A percentile compares a stretch with the other conserved stretches of the same genome.
Conservation (phyloP, 1,284 basidiomycete genomes). For the Rhodotorula sp. region DNA sequence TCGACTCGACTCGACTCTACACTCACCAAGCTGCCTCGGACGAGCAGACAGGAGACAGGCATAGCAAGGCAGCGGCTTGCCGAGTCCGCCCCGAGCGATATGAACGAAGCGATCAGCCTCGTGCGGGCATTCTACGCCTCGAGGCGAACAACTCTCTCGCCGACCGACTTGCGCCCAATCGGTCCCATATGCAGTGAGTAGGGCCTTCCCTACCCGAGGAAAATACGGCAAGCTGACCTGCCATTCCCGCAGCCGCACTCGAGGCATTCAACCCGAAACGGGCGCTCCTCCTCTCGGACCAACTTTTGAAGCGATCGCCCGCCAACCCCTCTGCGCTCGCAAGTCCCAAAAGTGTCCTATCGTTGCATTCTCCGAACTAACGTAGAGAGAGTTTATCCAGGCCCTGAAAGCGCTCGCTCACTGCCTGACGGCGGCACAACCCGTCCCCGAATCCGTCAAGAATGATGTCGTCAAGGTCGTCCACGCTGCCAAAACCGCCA, state of each 20-base stretch:
- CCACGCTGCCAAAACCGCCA: slow-evolving; percentile 54
- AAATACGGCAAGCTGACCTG: background rate
- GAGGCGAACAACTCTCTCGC: background rate
- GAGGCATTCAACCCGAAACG: slow-evolving; percentile 80
- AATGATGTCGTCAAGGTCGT: slow-evolving; percentile 61
- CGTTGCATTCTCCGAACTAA: background rate
- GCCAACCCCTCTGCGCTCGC: slow-evolving; percentile 71
- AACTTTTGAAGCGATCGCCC: slow-evolving; percentile 74
- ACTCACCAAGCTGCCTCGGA: too few species aligned
- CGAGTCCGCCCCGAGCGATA: too few species aligned
- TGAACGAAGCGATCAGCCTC: slow-evolving; percentile 5
- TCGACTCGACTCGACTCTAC: background rate
- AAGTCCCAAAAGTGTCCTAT: slow-evolving; percentile 27
- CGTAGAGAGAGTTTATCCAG: slow-evolving; percentile 49
- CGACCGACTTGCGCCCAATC: slow-evolving; percentile 20
- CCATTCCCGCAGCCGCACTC: slow-evolving; percentile 62
- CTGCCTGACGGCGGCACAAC: slow-evolving; percentile 65
- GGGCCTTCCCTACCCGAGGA: background rate
- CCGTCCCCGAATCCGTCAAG: slow-evolving; percentile 60
- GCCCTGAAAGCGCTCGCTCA: slow-evolving; percentile 79
- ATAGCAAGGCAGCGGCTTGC: too few species aligned
- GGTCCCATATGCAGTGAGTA: slow-evolving; percentile 26
- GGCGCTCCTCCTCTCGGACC: slow-evolving; percentile 75
- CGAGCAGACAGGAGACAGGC: too few species aligned
- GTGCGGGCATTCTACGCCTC: slow-evolving; percentile 19